Percentiles rank a stretch among this genome's conserved stretches.
phyloP scores from a whole-genome alignment of 2,329 filamentous ascomycete genomes.

The Neonectria ditissima region DNA sequence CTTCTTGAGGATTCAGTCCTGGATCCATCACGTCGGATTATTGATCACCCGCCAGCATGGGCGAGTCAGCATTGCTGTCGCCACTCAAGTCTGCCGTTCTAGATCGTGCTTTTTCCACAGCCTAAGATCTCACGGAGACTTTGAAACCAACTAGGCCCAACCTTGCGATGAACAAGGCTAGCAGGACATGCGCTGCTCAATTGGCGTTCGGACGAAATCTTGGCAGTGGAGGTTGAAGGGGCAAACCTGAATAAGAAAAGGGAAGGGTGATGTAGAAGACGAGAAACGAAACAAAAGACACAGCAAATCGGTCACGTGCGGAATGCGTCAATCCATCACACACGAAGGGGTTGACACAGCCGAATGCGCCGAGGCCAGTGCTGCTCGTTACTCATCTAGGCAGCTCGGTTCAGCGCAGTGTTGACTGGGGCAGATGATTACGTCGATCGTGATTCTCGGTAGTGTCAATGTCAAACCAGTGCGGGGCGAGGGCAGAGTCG shows the following conservation, averaged over 20 bases:
- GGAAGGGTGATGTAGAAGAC: background rate
- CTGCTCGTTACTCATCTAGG: conserved; percentile 18
- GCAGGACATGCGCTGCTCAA: background rate
- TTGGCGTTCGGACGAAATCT: background rate
- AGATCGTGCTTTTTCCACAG: background rate
- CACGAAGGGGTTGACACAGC: background rate
- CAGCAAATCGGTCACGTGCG: background rate
- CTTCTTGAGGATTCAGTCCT: background rate
- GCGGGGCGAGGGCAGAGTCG: conserved; percentile 25
- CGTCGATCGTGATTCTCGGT: conserved; percentile 35
- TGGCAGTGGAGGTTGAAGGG: too few species aligned
- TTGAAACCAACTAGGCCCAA: background rate
- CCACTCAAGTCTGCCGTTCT: background rate
- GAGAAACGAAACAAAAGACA: background rate
- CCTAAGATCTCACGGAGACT: background rate
- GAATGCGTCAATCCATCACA: background rate
- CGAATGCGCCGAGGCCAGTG: conserved; percentile 11
- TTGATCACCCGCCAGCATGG: background rate
- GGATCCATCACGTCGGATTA: background rate
- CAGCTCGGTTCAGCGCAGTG: conserved; percentile 10
- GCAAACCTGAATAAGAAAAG: background rate
- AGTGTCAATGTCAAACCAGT: conserved; percentile 15
- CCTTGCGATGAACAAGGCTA: background rate
- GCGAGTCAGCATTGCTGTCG: background rate
- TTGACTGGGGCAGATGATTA: conserved; percentile 29